phyloP scores from a whole-genome alignment of 2,329 filamentous ascomycete species.

The Cercospora sesami region DNA sequence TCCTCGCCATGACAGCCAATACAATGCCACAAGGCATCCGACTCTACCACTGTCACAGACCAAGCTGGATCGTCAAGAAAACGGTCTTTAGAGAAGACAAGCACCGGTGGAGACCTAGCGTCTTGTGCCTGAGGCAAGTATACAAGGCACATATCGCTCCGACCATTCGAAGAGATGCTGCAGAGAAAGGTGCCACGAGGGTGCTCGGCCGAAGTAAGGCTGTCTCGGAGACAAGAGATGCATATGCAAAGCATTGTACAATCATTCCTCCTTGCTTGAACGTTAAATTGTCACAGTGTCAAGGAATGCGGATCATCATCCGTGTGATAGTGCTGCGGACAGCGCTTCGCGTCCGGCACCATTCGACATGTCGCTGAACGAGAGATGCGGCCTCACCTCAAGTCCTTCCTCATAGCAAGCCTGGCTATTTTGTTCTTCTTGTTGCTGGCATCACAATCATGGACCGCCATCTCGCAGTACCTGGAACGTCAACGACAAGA shows the following conservation, averaged over 20 bases:
- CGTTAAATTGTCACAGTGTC: neutral
- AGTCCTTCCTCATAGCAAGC: neutral
- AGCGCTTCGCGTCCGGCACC: neutral
- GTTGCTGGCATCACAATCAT: neutral
- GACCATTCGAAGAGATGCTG: no score
- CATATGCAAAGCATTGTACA: no score
- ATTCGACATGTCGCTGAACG: neutral
- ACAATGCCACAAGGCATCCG: no score
- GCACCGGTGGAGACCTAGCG: no score
- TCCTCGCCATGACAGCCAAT: neutral
- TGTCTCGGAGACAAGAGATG: no score
- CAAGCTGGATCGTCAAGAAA: no score
- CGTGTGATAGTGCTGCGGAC: neutral
- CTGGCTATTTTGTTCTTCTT: neutral
- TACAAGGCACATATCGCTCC: no score
- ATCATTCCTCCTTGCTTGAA: neutral
- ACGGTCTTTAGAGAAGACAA: no score
- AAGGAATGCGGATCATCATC: neutral
- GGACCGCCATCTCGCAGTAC: neutral
- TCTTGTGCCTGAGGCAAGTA: no score
- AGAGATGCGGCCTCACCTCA: conserved; percentile 7
- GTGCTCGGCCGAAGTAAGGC: no score
- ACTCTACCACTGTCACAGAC: no score
- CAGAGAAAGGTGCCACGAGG: no score
- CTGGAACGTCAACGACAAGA: conserved; percentile 3